Conservation (phyloP, 495 filamentous ascomycete species). For the Neurospora sp. region DNA sequence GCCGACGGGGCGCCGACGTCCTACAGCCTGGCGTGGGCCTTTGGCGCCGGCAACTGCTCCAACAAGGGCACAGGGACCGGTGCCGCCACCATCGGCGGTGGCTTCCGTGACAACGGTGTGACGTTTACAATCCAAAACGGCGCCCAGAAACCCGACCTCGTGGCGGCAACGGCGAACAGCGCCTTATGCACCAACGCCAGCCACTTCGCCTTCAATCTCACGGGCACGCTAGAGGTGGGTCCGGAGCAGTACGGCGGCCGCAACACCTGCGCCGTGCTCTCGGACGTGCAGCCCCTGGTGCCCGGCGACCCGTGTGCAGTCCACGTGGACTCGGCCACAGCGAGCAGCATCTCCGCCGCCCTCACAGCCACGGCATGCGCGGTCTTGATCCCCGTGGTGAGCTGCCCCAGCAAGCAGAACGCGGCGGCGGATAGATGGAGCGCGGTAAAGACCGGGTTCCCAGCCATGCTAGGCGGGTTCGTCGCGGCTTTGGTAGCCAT, state of each 20-base stretch:
- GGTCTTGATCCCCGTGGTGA: conserved; percentile 4
- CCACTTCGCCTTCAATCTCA: conserved; percentile 18
- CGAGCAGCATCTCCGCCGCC: conserved; percentile 13
- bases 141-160: conserved; percentile 14
- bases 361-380: conserved; percentile 13
- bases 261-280: conserved; percentile 12
- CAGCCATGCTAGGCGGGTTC: not conserved
- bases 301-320: conserved; percentile 8
- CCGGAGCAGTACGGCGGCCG: conserved; percentile 11
- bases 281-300: not conserved
- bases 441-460: not conserved
- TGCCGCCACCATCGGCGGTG: not conserved
- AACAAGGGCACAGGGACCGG: too few species aligned
- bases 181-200: not conserved
- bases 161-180: conserved; percentile 15
- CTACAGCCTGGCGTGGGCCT: conserved; percentile 12
- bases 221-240: conserved; percentile 9
- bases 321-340: not conserved
- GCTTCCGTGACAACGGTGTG: not conserved
- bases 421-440: not conserved
- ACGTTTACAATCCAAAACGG: conserved; percentile 14
- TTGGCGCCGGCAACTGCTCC: conserved; percentile 12
- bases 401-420: conserved; percentile 2
- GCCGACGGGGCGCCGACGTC: not conserved
- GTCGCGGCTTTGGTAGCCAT: not conserved